Evolutionary conservation across 1,139 yeast species (phyloP).

Genomic region (Chernovozyma sophiae-reginae): DNA sequence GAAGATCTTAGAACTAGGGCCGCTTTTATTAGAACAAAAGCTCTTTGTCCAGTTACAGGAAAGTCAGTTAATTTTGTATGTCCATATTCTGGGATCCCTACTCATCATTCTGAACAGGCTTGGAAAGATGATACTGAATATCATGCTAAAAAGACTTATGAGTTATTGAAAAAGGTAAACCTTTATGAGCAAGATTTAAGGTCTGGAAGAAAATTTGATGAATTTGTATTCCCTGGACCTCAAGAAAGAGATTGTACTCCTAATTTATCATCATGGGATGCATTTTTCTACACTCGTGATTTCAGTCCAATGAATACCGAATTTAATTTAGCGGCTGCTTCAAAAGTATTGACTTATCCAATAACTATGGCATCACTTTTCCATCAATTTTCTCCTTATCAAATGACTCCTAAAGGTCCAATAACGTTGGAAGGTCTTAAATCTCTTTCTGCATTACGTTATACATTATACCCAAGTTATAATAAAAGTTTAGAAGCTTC

Average conservation of each 20-base stretch:
- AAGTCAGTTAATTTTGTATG: conserved; percentile 81
- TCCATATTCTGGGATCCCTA: conserved; percentile 93
- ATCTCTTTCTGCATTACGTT: conserved; percentile 85
- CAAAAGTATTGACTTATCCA: conserved; percentile 92
- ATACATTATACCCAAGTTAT: conserved; percentile 78
- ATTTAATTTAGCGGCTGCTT: conserved; percentile 90
- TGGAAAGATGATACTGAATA: conserved; percentile 80
- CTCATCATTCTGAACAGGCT: conserved; percentile 86
- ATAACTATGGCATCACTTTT: conserved; percentile 80
- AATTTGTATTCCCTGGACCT: conserved; percentile 83
- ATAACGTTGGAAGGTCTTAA: conserved; percentile 87
- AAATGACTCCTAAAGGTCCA: conserved; percentile 74
- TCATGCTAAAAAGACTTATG: conserved; percentile 63
- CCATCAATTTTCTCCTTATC: conserved; percentile 84
- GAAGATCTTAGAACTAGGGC: conserved; percentile 89
- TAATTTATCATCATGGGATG: conserved; percentile 85
- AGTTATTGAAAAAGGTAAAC: conserved; percentile 78
- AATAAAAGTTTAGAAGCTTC: conserved; percentile 40
- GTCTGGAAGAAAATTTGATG: conserved; percentile 91
- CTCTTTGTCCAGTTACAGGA: conserved; percentile 86
- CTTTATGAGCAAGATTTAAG: conserved; percentile 92
- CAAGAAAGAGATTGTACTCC: conserved; percentile 76
- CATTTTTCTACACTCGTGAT: conserved; percentile 87
- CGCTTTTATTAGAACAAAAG: conserved; percentile 81
- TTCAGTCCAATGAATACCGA: conserved; percentile 96